Percentiles rank a stretch among this genome's conserved stretches.
These are phyloP conservation scores for Cudoniella acicularis DNA, from an alignment of 495 filamentous ascomycete species.

Conservation along the genomic window DNA sequence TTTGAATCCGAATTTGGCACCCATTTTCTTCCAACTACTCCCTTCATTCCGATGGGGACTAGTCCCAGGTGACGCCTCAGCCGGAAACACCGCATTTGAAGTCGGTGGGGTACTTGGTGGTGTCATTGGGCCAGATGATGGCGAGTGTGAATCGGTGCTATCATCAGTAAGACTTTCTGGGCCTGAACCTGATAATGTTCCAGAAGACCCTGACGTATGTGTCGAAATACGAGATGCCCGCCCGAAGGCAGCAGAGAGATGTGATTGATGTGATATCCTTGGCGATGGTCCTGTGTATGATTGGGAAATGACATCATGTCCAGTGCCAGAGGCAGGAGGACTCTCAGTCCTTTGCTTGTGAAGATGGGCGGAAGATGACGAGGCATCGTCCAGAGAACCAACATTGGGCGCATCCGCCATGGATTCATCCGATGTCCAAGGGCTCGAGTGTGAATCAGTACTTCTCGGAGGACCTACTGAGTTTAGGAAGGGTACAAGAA, in stretches of 20 bases:
- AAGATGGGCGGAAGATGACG: constrained; percentile 20
- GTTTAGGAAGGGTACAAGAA: constrained; percentile 79
- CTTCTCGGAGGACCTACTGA: constrained; percentile 40
- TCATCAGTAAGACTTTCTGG: constrained; percentile 41
- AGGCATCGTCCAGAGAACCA: constrained; percentile 33
- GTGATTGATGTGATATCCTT: constrained; percentile 21
- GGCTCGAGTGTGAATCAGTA: constrained; percentile 27
- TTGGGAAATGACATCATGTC: constrained; percentile 29
- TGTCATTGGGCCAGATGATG: constrained; percentile 65
- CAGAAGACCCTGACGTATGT: constrained; percentile 14
- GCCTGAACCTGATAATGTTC: constrained; percentile 23
- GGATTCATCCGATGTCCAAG: constrained; percentile 34
- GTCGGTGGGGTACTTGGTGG: constrained; percentile 82
- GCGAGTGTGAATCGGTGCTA: constrained; percentile 47
- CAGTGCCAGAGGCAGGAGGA: constrained; percentile 23
- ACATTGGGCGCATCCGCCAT: constrained; percentile 28
- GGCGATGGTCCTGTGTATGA: constrained; percentile 24
- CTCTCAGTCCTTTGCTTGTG: constrained; percentile 22
- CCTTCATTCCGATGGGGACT: constrained; percentile 19
- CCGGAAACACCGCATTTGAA: constrained; percentile 39
- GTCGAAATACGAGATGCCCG: constrained; percentile 19
- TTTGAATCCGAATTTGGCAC: constrained; percentile 62
- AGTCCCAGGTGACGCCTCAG: constrained; percentile 15
- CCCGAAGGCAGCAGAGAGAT: constrained; percentile 22
- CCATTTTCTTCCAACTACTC: constrained; percentile 81